Conservation (phyloP, 495 filamentous ascomycete genomes). For the Choiromyces venosus region DNA sequence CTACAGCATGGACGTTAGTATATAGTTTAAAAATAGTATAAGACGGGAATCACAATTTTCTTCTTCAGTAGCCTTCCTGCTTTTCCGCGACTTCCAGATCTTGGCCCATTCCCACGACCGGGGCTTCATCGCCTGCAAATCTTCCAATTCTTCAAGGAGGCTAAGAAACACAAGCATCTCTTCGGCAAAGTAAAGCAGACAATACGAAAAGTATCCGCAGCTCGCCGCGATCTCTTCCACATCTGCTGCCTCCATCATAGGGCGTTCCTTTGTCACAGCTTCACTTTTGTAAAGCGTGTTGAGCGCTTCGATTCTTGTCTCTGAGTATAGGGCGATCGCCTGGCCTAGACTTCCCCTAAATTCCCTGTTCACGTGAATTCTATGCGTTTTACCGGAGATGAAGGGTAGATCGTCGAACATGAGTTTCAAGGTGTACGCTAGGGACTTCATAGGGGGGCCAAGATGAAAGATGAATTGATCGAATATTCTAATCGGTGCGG, state of each 20-base stretch:
- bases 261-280: constrained; percentile 56
- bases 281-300: constrained; percentile 70
- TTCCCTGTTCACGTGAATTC: constrained; percentile 66
- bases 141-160: constrained; percentile 70
- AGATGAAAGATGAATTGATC: constrained; percentile 77
- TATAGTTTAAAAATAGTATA: neutral
- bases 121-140: constrained; percentile 51
- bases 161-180: constrained; percentile 78
- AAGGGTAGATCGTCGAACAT: constrained; percentile 86
- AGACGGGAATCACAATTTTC: constrained; percentile 21
- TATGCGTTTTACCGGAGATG: constrained; percentile 41
- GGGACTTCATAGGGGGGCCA: constrained; percentile 90
- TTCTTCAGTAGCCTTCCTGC: constrained; percentile 8
- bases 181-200: constrained; percentile 79
- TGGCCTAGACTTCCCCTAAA: constrained; percentile 71
- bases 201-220: constrained; percentile 91
- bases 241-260: constrained; percentile 75
- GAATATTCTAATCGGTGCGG: constrained; percentile 64
- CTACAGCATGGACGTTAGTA: neutral
- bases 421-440: constrained; percentile 81
- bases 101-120: constrained; percentile 82
- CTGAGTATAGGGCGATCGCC: constrained; percentile 70
- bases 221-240: constrained; percentile 94
- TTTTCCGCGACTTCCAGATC: constrained; percentile 57
- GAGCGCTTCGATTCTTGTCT: constrained; percentile 67